Conservation (phyloP, 148 eudicot genomes). For the Spergularia bocconei region DNA sequence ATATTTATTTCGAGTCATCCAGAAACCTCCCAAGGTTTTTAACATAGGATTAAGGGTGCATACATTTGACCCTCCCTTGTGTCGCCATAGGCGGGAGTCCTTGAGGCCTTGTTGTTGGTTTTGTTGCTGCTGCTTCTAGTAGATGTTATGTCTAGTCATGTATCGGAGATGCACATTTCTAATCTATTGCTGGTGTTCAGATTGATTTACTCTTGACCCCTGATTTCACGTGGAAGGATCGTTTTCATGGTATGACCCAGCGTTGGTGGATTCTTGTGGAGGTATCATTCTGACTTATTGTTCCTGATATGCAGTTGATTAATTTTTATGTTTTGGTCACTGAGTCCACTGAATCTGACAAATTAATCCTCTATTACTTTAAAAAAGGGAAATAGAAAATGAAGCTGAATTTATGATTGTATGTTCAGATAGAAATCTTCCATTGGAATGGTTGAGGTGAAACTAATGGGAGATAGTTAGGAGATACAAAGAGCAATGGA, state of each 20-base stretch:
- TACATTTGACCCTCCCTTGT: no score
- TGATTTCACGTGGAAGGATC: conserved; percentile 96
- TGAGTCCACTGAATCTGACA: neutral
- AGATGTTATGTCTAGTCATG: neutral
- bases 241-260: conserved; percentile 82
- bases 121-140: neutral
- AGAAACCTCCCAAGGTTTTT: no score
- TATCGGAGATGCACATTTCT: conserved; percentile 7
- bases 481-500: no score
- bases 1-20: no score
- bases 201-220: conserved; percentile 84
- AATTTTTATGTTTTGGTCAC: neutral
- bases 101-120: no score
- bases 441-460: neutral
- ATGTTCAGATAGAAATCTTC: neutral
- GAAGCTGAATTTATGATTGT: neutral
- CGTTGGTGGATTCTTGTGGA: conserved; percentile 99
- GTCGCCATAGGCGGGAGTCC: no score
- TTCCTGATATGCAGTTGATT: conserved; percentile 12
- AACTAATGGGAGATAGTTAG: neutral
- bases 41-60: no score
- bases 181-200: conserved; percentile 32
- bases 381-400: no score
- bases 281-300: conserved; percentile 37
- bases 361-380: neutral